Evolutionary conservation across 306 rosid genomes (phyloP).

Genomic region (Rosa multiflora): DNA sequence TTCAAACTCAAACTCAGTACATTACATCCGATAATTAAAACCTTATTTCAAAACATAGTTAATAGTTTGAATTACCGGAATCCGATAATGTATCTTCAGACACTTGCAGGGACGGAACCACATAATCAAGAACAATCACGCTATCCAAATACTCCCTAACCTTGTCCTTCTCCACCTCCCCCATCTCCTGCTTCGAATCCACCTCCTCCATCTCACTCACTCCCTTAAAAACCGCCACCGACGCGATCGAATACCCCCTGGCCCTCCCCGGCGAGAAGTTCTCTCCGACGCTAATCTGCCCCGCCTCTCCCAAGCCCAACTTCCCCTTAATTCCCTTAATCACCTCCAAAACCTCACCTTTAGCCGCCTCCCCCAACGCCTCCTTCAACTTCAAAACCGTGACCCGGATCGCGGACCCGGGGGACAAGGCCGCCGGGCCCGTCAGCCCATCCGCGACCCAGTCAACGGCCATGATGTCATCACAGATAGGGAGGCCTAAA

Average conservation of each 20-base stretch:
- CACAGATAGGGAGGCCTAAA: conserved; percentile 58
- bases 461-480: conserved; percentile 88
- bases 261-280: conserved; percentile 91
- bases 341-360: conserved; percentile 53
- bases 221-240: conserved; percentile 57
- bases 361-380: conserved; percentile 26
- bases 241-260: conserved; percentile 78
- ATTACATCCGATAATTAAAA: background rate
- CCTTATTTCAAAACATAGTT: background rate
- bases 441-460: conserved; percentile 51
- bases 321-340: conserved; percentile 47
- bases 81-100: conserved; percentile 26
- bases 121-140: conserved; percentile 64
- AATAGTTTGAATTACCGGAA: background rate
- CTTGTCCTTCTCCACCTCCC: conserved; percentile 57
- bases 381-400: conserved; percentile 77
- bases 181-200: conserved; percentile 51
- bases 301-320: conserved; percentile 46
- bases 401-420: conserved; percentile 54
- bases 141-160: conserved; percentile 60
- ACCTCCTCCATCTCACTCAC: conserved; percentile 47
- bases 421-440: conserved; percentile 18
- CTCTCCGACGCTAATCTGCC: conserved; percentile 59
- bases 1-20: background rate
- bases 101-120: conserved; percentile 55